phyloP scores from a whole-genome alignment of 2,329 filamentous ascomycete genomes.

The Immersiporthe knoxdaviesiana region DNA sequence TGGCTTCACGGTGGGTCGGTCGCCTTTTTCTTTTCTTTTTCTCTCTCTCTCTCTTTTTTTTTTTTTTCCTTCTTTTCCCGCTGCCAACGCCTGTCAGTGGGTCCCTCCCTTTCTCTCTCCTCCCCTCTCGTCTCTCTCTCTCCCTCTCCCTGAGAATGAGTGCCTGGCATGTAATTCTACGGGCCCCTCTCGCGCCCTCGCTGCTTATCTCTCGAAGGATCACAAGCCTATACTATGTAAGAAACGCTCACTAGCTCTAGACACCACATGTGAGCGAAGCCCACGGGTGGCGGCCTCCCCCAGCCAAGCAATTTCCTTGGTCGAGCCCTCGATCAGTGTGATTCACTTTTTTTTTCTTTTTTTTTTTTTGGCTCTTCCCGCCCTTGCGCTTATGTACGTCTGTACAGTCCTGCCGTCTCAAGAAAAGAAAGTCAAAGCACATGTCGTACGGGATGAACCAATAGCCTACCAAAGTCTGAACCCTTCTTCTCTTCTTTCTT shows the following conservation, averaged over 20 bases:
- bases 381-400: neutral
- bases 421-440: neutral
- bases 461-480: neutral
- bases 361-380: no score
- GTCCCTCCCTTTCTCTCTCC: neutral
- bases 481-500: neutral
- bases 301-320: neutral
- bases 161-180: neutral
- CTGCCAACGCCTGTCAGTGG: neutral
- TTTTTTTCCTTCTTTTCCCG: neutral
- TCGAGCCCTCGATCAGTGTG: neutral
- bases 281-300: neutral
- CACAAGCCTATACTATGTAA: neutral
- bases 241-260: neutral
- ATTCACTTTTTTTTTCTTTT: neutral
- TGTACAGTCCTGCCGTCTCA: neutral
- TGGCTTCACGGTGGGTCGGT: neutral
- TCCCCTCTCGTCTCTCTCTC: no score
- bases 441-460: neutral
- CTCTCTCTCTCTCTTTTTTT: neutral
- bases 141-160: neutral
- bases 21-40: neutral
- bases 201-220: constrained; percentile 5
- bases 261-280: neutral
- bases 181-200: neutral